These are phyloP conservation scores for Trametes meyenii DNA, from an alignment of 768 basidiomycete species.

Conservation along the genomic window DNA sequence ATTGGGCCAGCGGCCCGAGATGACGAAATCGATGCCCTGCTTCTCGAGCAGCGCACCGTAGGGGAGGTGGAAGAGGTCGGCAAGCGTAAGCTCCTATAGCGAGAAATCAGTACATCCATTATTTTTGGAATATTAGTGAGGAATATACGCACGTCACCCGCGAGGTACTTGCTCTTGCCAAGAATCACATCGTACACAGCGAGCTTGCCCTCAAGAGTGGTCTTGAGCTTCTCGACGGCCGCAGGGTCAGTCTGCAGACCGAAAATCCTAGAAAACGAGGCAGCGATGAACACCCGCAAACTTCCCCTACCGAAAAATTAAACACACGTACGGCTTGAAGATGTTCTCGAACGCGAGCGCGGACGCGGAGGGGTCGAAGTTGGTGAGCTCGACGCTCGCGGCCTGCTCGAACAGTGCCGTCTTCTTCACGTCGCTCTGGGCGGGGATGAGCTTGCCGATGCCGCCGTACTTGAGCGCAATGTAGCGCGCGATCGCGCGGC, in stretches of 20 bases:
- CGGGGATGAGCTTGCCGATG: constrained; percentile 56
- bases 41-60: constrained; percentile 39
- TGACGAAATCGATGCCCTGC: constrained; percentile 36
- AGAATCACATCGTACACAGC: constrained; percentile 61
- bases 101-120: background rate
- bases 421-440: constrained; percentile 35
- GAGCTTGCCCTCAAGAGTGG: constrained; percentile 44
- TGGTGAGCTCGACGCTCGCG: constrained; percentile 51
- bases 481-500: constrained; percentile 67
- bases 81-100: constrained; percentile 51
- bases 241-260: constrained; percentile 38
- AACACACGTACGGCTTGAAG: constrained; percentile 41
- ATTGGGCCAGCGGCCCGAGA: constrained; percentile 41
- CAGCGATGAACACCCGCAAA: background rate
- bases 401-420: constrained; percentile 45
- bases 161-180: constrained; percentile 54
- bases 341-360: constrained; percentile 50
- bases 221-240: constrained; percentile 30
- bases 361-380: constrained; percentile 55
- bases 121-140: background rate
- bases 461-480: constrained; percentile 52
- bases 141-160: constrained; percentile 38
- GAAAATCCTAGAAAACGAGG: background rate
- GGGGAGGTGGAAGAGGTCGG: constrained; percentile 61
- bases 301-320: too few species aligned